Percentiles rank a stretch among this genome's conserved stretches.
phyloP scores from a whole-genome alignment of 2,329 filamentous ascomycete species.

The Phoma herbarum region DNA sequence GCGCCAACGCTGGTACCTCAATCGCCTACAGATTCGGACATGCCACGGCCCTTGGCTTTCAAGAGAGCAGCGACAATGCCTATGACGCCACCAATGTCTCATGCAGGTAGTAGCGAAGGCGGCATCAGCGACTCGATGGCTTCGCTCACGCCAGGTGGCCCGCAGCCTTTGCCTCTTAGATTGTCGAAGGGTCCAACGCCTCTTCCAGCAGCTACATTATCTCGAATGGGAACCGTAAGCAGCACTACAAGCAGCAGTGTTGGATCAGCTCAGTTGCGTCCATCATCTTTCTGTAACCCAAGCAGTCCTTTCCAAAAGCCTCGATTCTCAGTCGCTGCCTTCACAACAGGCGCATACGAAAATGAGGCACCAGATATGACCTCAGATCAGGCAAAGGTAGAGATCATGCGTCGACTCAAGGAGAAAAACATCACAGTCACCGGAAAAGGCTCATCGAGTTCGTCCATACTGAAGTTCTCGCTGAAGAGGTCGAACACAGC shows the following conservation, averaged over 20 bases:
- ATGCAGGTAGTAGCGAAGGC: constrained; percentile 22
- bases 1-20: not conserved
- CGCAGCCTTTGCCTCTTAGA: constrained; percentile 8
- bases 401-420: constrained; percentile 23
- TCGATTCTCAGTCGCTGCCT: constrained; percentile 24
- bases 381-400: constrained; percentile 23
- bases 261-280: constrained; percentile 8
- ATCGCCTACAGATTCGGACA: not conserved
- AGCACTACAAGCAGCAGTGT: constrained; percentile 21
- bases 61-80: constrained; percentile 18
- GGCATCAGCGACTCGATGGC: constrained; percentile 25
- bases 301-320: constrained; percentile 20
- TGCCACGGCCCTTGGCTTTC: constrained; percentile 25
- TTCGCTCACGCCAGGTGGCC: constrained; percentile 18
- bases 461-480: constrained; percentile 24
- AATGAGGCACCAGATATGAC: constrained; percentile 23
- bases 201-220: constrained; percentile 16
- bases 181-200: constrained; percentile 10
- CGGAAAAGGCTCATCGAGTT: constrained; percentile 15
- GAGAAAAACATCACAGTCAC: constrained; percentile 14
- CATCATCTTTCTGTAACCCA: constrained; percentile 8
- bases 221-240: constrained; percentile 23
- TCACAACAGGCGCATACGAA: constrained; percentile 19
- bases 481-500: constrained; percentile 23
- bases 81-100: constrained; percentile 28